These are phyloP conservation scores for Viridothelium virens DNA, from an alignment of 495 filamentous ascomycete genomes.

Conservation along the genomic window DNA sequence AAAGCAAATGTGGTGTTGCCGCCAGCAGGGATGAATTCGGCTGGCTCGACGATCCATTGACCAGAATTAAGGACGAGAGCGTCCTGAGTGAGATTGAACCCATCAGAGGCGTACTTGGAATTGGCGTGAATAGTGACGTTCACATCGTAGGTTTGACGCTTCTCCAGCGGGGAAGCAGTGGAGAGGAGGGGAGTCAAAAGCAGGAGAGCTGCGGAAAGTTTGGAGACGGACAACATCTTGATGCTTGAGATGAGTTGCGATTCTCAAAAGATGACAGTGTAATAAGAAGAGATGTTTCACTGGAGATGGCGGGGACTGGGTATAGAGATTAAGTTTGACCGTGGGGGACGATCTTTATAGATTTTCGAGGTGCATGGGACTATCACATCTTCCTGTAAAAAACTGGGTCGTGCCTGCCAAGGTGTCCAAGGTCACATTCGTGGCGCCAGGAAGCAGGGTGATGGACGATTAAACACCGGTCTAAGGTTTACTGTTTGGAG, in stretches of 20 bases:
- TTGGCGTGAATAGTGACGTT: neutral
- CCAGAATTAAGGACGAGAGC: neutral
- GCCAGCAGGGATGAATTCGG: constrained; percentile 2
- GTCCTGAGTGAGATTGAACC: neutral
- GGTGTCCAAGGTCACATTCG: neutral
- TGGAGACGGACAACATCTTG: neutral
- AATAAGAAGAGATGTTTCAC: neutral
- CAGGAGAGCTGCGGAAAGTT: neutral
- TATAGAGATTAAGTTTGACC: neutral
- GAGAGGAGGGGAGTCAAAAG: neutral
- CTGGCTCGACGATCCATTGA: constrained; percentile 1
- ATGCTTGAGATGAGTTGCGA: neutral
- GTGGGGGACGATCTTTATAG: constrained; percentile 9
- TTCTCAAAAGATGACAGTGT: neutral
- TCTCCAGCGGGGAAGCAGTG: neutral
- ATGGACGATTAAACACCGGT: neutral
- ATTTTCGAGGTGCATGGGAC: constrained; percentile 5
- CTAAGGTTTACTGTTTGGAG: neutral
- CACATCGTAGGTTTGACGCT: constrained; percentile 2
- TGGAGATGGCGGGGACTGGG: neutral
- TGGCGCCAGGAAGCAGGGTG: neutral
- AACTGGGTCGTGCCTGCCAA: constrained; percentile 1
- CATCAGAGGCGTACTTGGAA: constrained; percentile 7
- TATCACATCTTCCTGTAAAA: neutral
- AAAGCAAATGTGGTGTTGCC: constrained; percentile 7